Conservation (phyloP, 2,329 filamentous ascomycete species). For the Stemphylium beticola region DNA sequence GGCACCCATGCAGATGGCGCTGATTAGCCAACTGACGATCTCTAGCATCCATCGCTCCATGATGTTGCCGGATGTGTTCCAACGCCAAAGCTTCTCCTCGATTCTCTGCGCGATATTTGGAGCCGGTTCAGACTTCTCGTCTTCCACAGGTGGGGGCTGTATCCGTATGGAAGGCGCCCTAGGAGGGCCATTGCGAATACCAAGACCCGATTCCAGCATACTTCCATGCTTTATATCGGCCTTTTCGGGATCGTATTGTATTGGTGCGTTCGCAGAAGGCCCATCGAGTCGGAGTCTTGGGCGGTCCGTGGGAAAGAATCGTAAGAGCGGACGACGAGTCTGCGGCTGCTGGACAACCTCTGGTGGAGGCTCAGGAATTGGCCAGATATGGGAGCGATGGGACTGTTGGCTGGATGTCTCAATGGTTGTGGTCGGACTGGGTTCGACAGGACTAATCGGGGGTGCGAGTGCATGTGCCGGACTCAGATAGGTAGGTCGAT, state of each 20-base stretch:
- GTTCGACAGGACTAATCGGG: neutral
- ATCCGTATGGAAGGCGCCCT: constrained; percentile 21
- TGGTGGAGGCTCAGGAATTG: constrained; percentile 25
- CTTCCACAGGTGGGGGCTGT: neutral
- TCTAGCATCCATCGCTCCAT: constrained; percentile 35
- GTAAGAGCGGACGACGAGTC: constrained; percentile 17
- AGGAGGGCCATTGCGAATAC: constrained; percentile 3
- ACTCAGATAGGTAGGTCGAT: constrained; percentile 4
- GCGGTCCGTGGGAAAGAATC: constrained; percentile 21
- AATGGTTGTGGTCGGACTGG: constrained; percentile 27
- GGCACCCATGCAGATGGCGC: constrained; percentile 31
- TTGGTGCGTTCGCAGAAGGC: too few relatives aligned
- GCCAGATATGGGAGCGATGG: constrained; percentile 23
- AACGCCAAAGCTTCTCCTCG: constrained; percentile 25
- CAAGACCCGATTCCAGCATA: too few relatives aligned
- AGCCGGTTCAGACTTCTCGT: neutral
- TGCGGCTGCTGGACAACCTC: constrained; percentile 14
- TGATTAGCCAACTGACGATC: constrained; percentile 34
- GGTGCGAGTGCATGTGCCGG: neutral
- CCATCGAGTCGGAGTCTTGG: constrained; percentile 22
- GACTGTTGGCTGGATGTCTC: constrained; percentile 27
- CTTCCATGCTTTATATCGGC: too few relatives aligned
- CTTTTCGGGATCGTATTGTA: too few relatives aligned
- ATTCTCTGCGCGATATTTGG: constrained; percentile 34
- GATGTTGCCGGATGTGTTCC: constrained; percentile 23